Conservation (phyloP, 1,284 basidiomycete species). For the Psilocybe mexicana region DNA sequence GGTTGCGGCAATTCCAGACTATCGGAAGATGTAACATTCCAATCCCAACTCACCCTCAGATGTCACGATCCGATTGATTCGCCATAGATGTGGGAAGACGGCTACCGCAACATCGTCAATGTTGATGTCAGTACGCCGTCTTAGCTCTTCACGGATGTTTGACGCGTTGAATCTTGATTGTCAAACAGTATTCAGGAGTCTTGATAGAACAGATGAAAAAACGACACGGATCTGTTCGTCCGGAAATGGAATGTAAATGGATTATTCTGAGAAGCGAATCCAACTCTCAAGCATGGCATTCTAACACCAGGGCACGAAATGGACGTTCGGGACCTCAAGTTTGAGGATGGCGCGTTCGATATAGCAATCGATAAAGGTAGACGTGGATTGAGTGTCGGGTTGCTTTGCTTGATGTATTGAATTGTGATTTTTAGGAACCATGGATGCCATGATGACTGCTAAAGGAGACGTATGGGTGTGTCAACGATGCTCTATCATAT, state of each 20-base stretch:
- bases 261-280: neutral
- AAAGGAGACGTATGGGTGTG: constrained; percentile 89
- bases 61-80: neutral
- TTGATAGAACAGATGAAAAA: constrained; percentile 81
- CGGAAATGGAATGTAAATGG: constrained; percentile 77
- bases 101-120: constrained; percentile 84
- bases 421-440: constrained; percentile 51
- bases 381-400: neutral
- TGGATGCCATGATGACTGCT: constrained; percentile 92
- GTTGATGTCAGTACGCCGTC: constrained; percentile 61
- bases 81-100: constrained; percentile 85
- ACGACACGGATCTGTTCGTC: constrained; percentile 53
- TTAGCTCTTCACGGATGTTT: neutral
- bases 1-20: constrained; percentile 90
- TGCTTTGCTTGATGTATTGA: neutral
- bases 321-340: constrained; percentile 79
- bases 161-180: neutral
- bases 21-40: constrained; percentile 62
- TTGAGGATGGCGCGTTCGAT: constrained; percentile 73
- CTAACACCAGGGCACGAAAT: constrained; percentile 73
- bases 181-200: constrained; percentile 71
- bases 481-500: constrained; percentile 3
- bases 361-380: constrained; percentile 87
- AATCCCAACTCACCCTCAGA: neutral
- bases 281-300: neutral